phyloP scores from a whole-genome alignment of 805 yeast species.

The Brettanomyces naardenensis region DNA sequence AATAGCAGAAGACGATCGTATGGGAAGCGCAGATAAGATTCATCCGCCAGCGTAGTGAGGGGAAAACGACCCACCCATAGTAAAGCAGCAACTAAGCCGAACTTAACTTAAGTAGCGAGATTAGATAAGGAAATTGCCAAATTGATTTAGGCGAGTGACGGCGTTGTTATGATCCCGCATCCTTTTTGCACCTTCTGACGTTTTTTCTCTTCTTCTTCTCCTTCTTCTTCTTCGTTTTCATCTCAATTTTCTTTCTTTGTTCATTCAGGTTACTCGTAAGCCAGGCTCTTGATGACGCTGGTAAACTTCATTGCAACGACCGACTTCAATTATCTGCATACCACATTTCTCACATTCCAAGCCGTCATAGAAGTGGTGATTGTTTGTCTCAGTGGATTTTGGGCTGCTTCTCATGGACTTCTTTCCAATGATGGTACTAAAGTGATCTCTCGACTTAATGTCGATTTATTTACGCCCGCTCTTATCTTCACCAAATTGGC shows the following conservation, averaged over 20 bases:
- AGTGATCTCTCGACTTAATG: conserved; percentile 68
- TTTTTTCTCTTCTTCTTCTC: neutral
- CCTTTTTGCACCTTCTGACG: no score
- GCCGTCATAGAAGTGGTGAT: conserved; percentile 88
- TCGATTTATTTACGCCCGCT: conserved; percentile 91
- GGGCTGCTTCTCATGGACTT: conserved; percentile 70
- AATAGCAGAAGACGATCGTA: no score
- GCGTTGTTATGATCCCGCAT: no score
- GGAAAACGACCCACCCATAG: no score
- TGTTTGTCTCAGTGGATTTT: conserved; percentile 78
- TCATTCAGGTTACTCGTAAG: neutral
- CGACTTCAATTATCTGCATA: conserved; percentile 14
- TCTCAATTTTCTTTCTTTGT: neutral
- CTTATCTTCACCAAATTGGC: conserved; percentile 80
- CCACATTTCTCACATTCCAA: conserved; percentile 71
- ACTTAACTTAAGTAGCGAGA: no score
- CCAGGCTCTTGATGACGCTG: neutral
- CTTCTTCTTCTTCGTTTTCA: neutral
- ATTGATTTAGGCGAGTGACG: no score
- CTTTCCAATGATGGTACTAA: conserved; percentile 71
- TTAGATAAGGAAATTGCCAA: no score
- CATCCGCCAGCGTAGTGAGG: no score
- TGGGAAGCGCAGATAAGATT: no score
- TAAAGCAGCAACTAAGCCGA: no score
- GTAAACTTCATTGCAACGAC: neutral